Percentiles rank a stretch among this genome's conserved stretches.
These are phyloP conservation scores for Blepharisma japonicum DNA, from an alignment of 73 alveolate genomes.

Conservation along the genomic window DNA sequence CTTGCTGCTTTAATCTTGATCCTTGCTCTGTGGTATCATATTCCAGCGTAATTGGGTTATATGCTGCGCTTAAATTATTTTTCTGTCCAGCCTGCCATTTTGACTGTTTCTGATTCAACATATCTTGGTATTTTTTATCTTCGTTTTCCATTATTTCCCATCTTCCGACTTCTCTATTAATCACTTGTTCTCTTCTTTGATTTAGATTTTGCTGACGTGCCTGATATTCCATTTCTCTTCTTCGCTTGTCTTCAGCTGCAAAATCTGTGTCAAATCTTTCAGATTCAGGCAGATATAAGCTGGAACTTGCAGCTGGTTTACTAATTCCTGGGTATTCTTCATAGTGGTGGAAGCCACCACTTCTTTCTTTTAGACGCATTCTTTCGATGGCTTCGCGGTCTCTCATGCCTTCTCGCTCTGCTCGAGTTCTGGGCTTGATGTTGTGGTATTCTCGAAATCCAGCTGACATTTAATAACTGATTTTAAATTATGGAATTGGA, in stretches of 20 bases:
- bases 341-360: constrained; percentile 58
- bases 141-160: constrained; percentile 96
- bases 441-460: constrained; percentile 33
- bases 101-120: constrained; percentile 74
- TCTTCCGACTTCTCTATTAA: constrained; percentile 84
- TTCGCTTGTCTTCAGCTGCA: constrained; percentile 74
- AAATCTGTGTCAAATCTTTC: constrained; percentile 87
- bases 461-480: constrained; percentile 1
- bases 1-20: constrained; percentile 68
- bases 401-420: constrained; percentile 59
- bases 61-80: constrained; percentile 88
- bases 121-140: constrained; percentile 68
- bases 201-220: constrained; percentile 56
- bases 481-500: neutral
- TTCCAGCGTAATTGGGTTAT: constrained; percentile 88
- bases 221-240: constrained; percentile 70
- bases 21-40: constrained; percentile 92
- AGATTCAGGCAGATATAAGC: constrained; percentile 59
- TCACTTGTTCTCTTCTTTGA: constrained; percentile 55
- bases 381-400: constrained; percentile 63
- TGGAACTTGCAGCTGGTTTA: constrained; percentile 48
- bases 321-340: constrained; percentile 56
- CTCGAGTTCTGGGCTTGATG: constrained; percentile 65
- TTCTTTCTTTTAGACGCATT: constrained; percentile 63
- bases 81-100: constrained; percentile 80